Evolutionary conservation across 2,329 filamentous ascomycete species (phyloP), one percentile per base, ranked within the genome.

Genomic region (Curvularia sp.): DNA sequence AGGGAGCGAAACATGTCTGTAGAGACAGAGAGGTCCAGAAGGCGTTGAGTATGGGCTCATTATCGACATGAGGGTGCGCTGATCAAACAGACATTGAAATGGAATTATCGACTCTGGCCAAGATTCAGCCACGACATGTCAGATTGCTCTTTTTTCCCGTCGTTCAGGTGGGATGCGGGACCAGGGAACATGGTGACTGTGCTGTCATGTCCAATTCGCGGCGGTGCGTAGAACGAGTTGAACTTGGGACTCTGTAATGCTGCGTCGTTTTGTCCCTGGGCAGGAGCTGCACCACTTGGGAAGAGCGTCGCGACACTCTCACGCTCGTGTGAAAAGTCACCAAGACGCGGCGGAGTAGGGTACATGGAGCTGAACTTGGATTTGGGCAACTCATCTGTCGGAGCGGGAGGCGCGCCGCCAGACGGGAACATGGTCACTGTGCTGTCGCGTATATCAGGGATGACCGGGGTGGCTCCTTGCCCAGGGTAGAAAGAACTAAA

Each of bases 51-150:
- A 52, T 57, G 43, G 51, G 53, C 49, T 54, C 58, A 54, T 58
- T 46, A 55, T 41, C 41, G 55, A 49, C 41, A 38, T 59, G 33
- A 58, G 31, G 20, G 7, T 46, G n/a, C 24, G 35, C 48, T 15
- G 48, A 41, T 22, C 31, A 43, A 26, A 46, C 6, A 24, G 38
- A 39, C 46, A 44, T 6, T 38, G 1, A 38, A 24, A 42, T 20
- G 44, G 13, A 35, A 54, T 63, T 66, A 70, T 59, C 68, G 70
- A 41, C 67, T 70, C 44, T 70, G 84, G 47, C 87, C 88, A 18
- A 93, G 81, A 70, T 93, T 92, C 63, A 93, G 78, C 90, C 90
- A 93, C 77, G 89, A 91, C 88, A 93, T 91, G 74, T 93, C 90
- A 80, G 48, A 84, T 35, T 72, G 67, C 48, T 60, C 65, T 30